Evolutionary conservation across 805 yeast species (phyloP), one percentile per base, ranked within the genome.

Genomic region (Kluyveromyces starmeri): DNA sequence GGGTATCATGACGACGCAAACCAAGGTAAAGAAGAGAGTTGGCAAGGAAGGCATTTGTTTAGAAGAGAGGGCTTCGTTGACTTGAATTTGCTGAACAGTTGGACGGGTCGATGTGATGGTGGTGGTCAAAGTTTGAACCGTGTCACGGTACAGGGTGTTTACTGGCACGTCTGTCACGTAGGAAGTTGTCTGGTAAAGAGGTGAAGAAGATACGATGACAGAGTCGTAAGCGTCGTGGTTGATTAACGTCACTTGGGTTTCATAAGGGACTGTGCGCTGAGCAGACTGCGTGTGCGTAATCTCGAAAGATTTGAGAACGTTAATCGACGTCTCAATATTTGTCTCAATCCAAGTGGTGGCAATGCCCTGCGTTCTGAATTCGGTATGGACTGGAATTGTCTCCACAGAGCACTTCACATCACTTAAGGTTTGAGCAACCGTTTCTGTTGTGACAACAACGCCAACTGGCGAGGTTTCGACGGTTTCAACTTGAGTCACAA

Each of bases 161-260:
- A 20, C 24, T n/a, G 32, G 32, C n/a, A 28, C 11, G 6, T 28
- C 32, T 18, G 32, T 28, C 15, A 16, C 14, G 17, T 8, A 28
- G 4, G 23, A 19, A 8, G 32, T 19, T 11, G 23, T 28, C 4
- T 11, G 16, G 15, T 28, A 28, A 3, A 18, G 15, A 4, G 32
- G 24, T 11, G 23, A 28, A 9, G 18, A 15, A n/a, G 3, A 7
- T 4, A 20, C 23, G 11, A 24, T 12, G 12, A 11, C 12, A 16
- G 23, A 9, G n/a, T 28, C 24, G 20, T 28, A 20, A 20, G 24
- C 11, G 4, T 18, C 22, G 15, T 12, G 16, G 7, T 15, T 11
- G 3, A 12, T 3, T 3, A 10, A 22, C 20, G 22, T 19, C 11
- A 8, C n/a, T 28, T 28, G 15, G 10, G 22, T 20, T 17, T 18